Conservation (phyloP, 768 basidiomycete species). For the Xerocomellus chrysenteron region DNA sequence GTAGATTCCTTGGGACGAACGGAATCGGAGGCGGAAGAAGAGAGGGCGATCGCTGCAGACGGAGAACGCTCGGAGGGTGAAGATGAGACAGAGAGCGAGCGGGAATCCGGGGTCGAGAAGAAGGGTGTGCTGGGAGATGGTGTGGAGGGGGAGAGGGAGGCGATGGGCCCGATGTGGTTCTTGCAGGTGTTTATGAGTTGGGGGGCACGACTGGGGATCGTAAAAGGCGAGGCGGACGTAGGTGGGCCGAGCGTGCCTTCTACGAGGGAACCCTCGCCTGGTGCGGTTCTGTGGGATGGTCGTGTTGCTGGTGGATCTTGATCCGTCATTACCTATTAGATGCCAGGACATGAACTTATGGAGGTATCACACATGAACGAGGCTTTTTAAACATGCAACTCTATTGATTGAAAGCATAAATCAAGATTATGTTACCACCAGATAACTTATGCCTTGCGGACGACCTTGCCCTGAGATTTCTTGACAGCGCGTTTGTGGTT, state of each 20-base stretch:
- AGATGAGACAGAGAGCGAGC: constrained; percentile 31
- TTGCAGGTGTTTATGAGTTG: constrained; percentile 75
- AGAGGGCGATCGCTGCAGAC: constrained; percentile 37
- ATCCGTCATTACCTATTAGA: constrained; percentile 11
- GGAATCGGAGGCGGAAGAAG: constrained; percentile 77
- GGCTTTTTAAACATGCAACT: constrained; percentile 3
- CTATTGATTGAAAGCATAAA: constrained; percentile 10
- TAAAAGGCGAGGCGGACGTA: constrained; percentile 21
- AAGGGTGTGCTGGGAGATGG: constrained; percentile 13
- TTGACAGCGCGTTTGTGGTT: constrained; percentile 71
- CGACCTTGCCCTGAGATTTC: constrained; percentile 66
- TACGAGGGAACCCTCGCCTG: constrained; percentile 20
- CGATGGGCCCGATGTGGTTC: constrained; percentile 75
- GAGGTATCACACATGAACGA: constrained; percentile 14
- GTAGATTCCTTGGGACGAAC: constrained; percentile 72
- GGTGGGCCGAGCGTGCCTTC: constrained; percentile 13
- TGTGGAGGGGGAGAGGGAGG: constrained; percentile 46
- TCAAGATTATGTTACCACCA: background rate
- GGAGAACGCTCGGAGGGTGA: constrained; percentile 32
- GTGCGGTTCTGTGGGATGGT: constrained; percentile 1
- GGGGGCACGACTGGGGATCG: constrained; percentile 62
- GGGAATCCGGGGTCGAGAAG: constrained; percentile 24
- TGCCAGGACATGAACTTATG: background rate
- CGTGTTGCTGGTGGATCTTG: constrained; percentile 13
- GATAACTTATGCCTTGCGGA: constrained; percentile 17